Evolutionary conservation across 306 rosid species (phyloP).

Genomic region (Comarum palustre): DNA sequence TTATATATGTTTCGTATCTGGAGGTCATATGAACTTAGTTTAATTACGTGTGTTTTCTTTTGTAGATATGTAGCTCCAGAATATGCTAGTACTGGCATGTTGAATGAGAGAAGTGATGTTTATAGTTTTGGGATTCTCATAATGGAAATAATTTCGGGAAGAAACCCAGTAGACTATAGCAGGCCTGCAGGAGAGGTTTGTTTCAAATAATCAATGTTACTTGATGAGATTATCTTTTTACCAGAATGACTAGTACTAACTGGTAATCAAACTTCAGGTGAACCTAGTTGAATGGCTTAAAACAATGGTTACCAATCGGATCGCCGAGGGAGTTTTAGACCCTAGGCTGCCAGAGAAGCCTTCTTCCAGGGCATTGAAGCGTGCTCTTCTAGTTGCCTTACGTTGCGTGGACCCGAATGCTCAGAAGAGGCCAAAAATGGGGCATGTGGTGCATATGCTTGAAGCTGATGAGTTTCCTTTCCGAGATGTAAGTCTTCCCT

Average conservation of each 20-base stretch:
- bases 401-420: conserved; percentile 59
- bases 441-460: conserved; percentile 63
- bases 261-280: conserved; percentile 39
- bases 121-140: conserved; percentile 60
- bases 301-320: conserved; percentile 56
- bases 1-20: not conserved
- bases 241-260: conserved; percentile 6
- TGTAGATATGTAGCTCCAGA: conserved; percentile 67
- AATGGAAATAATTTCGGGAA: conserved; percentile 61
- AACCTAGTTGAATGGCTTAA: conserved; percentile 64
- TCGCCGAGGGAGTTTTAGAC: conserved; percentile 53
- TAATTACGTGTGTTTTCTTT: conserved; percentile 7
- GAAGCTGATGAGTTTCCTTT: conserved; percentile 66
- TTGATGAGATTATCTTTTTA: conserved; percentile 2
- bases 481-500: conserved; percentile 47
- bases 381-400: conserved; percentile 59
- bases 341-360: conserved; percentile 56
- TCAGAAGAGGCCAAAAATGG: conserved; percentile 63
- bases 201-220: not conserved
- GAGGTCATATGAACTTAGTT: not conserved
- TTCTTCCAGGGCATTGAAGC: conserved; percentile 55
- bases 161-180: conserved; percentile 62
- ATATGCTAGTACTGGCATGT: conserved; percentile 67
- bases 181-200: conserved; percentile 58
- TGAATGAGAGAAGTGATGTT: conserved; percentile 62